Evolutionary conservation across 2,329 filamentous ascomycete species (phyloP).

Genomic region (Zymoseptoria passerinii): DNA sequence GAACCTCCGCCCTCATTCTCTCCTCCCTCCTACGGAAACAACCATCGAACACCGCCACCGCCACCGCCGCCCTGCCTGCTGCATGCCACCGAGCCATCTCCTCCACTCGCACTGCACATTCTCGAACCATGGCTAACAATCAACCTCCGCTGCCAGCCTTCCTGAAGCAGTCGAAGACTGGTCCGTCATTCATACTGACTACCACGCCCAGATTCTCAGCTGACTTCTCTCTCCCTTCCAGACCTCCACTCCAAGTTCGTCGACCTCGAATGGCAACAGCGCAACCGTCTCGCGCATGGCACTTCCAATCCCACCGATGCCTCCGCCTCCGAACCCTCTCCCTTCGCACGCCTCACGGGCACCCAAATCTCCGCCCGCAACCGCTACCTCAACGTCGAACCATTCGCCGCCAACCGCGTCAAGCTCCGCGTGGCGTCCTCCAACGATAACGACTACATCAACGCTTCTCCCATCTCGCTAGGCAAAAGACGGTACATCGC

Average conservation of each 20-base stretch:
- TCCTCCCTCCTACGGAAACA: background rate
- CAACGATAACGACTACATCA: conserved; percentile 44
- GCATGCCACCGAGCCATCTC: conserved; percentile 4
- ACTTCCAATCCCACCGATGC: conserved; percentile 25
- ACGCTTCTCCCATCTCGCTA: conserved; percentile 41
- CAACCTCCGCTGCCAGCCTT: conserved; percentile 42
- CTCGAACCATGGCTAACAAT: background rate
- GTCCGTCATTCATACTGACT: conserved; percentile 31
- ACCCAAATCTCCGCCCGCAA: conserved; percentile 58
- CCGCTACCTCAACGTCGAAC: conserved; percentile 82
- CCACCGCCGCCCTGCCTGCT: conserved; percentile 2
- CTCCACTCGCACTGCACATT: too few relatives aligned
- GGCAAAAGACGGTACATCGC: conserved; percentile 65
- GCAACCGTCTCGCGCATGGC: conserved; percentile 44
- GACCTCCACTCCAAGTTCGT: conserved; percentile 53
- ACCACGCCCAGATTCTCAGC: conserved; percentile 2
- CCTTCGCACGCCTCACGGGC: conserved; percentile 51
- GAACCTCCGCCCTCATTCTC: background rate
- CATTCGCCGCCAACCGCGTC: conserved; percentile 80
- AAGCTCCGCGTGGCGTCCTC: conserved; percentile 68
- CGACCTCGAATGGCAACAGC: conserved; percentile 54
- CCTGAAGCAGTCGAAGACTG: conserved; percentile 41
- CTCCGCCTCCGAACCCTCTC: conserved; percentile 39
- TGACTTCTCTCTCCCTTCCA: conserved; percentile 27
- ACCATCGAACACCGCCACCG: background rate